Percentiles rank a stretch among this genome's conserved stretches.
phyloP scores from a whole-genome alignment of 768 basidiomycete species.

The Jaapia argillacea region DNA sequence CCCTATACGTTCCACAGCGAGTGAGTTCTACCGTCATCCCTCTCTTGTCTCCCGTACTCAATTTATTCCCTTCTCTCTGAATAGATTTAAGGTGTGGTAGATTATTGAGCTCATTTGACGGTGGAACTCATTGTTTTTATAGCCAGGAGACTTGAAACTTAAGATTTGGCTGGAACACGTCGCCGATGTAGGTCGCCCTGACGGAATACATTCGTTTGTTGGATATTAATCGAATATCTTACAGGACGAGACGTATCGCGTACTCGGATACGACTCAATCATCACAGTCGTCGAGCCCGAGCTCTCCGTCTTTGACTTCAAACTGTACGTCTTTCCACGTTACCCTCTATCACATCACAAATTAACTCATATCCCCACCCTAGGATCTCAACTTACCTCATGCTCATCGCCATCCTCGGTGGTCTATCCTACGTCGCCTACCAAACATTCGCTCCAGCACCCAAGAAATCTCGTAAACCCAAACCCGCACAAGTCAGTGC shows the following conservation, averaged over 20 bases:
- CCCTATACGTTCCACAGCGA: conserved; percentile 77
- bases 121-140: conserved; percentile 4
- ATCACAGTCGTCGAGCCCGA: conserved; percentile 77
- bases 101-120: not conserved
- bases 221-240: not conserved
- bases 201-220: not conserved
- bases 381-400: conserved; percentile 57
- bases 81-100: conserved; percentile 49
- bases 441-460: conserved; percentile 50
- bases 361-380: conserved; percentile 15
- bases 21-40: conserved; percentile 48
- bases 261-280: conserved; percentile 64
- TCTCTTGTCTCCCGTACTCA: not conserved
- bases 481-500: conserved; percentile 29
- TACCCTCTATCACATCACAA: conserved; percentile 2
- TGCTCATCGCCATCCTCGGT: conserved; percentile 54
- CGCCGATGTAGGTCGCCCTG: conserved; percentile 35
- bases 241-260: conserved; percentile 50
- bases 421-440: conserved; percentile 58
- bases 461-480: conserved; percentile 45
- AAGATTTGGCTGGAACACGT: conserved; percentile 70
- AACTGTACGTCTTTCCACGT: conserved; percentile 46
- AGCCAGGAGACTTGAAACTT: conserved; percentile 72
- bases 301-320: conserved; percentile 66
- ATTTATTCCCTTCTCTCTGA: not conserved